A percentile compares a stretch with the other conserved stretches of the same genome.
Conservation (phyloP, 371 early-diverging fungal genomes). For the Saksenaea oblongispora region DNA sequence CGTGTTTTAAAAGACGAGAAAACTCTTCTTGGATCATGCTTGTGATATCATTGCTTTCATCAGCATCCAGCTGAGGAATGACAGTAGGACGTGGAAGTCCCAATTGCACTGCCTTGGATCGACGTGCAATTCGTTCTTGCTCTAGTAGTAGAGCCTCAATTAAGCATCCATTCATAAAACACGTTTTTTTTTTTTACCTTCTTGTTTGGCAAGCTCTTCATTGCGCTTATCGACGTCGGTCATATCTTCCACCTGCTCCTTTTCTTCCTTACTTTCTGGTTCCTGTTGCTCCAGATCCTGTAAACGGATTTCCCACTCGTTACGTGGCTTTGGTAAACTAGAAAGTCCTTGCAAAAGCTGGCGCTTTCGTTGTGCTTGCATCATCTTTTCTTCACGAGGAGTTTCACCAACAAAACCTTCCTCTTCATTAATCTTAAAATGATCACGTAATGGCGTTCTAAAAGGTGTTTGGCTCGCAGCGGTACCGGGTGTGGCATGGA, state of each 20-base stretch:
- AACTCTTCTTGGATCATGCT: conserved; percentile 69
- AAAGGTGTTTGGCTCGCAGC: conserved; percentile 43
- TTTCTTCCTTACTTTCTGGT: conserved; percentile 29
- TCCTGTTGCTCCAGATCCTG: conserved; percentile 67
- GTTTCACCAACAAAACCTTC: conserved; percentile 36
- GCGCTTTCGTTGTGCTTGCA: conserved; percentile 52
- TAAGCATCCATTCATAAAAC: background rate
- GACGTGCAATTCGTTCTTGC: conserved; percentile 54
- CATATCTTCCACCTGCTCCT: conserved; percentile 55
- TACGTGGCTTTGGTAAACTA: conserved; percentile 87
- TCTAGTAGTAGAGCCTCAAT: conserved; percentile 28
- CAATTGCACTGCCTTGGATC: conserved; percentile 76
- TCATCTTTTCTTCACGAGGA: conserved; percentile 55
- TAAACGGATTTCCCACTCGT: conserved; percentile 90
- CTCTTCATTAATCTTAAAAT: conserved; percentile 50
- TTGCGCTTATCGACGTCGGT: conserved; percentile 66
- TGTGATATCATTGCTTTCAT: conserved; percentile 24
- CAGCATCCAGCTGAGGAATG: conserved; percentile 30
- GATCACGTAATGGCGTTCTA: conserved; percentile 57
- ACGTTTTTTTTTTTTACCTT: conserved; percentile 18
- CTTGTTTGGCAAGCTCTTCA: conserved; percentile 36
- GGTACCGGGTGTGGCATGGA: conserved; percentile 28
- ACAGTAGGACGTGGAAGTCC: conserved; percentile 77
- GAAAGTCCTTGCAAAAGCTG: conserved; percentile 57
- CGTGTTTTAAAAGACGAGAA: conserved; percentile 59